Conservation (phyloP, 768 basidiomycete species). For the Phylloporus sp. region DNA sequence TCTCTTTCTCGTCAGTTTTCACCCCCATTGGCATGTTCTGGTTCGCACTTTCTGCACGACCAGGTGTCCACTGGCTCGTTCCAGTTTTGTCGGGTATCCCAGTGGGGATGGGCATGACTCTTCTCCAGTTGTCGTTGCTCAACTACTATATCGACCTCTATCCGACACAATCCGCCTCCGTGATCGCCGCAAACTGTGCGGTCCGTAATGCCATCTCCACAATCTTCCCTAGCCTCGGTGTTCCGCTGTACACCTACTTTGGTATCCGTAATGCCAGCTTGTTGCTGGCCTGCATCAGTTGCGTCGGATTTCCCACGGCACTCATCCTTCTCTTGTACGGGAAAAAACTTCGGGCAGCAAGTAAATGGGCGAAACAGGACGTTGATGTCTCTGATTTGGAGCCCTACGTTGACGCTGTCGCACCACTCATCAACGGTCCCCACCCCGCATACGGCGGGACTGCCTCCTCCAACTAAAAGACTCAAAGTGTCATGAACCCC, state of each 20-base stretch:
- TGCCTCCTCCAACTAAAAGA: not conserved
- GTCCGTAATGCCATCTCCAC: not conserved
- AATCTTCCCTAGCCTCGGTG: not conserved
- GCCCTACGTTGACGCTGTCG: not conserved
- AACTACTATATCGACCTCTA: conserved; percentile 28
- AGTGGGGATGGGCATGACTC: conserved; percentile 26
- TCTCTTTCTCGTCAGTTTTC: conserved; percentile 17
- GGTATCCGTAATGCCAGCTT: not conserved
- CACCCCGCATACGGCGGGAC: not conserved
- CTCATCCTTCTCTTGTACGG: not conserved
- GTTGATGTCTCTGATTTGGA: not conserved
- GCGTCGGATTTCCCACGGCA: not conserved
- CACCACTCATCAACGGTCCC: not conserved
- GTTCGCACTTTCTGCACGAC: conserved; percentile 21
- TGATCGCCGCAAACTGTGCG: conserved; percentile 18
- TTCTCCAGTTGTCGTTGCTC: conserved; percentile 23
- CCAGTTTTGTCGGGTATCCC: conserved; percentile 25
- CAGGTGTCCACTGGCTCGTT: conserved; percentile 19
- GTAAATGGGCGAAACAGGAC: not conserved
- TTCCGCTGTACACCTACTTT: not conserved
- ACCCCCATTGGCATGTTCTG: conserved; percentile 25
- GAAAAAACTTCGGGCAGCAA: not conserved
- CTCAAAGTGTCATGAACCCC: not conserved
- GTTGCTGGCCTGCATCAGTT: not conserved
- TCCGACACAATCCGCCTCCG: conserved; percentile 21